Conservation (phyloP, 805 yeast genomes). For the Kluyveromyces nonfermentans region DNA sequence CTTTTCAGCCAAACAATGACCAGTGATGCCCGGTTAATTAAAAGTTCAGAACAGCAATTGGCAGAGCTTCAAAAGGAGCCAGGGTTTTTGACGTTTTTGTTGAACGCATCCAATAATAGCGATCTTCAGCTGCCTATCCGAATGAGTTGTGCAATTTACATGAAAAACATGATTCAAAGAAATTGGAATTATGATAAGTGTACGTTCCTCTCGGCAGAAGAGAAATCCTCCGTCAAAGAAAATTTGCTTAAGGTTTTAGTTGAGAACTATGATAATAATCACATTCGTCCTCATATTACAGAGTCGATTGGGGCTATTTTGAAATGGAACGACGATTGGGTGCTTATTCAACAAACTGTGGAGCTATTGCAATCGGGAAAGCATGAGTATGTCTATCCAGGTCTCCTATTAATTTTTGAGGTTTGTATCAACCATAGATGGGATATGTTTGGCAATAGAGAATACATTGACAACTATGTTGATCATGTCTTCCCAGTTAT, state of each 20-base stretch:
- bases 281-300: slow-evolving; percentile 46
- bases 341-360: slow-evolving; percentile 27
- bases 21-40: slow-evolving; percentile 39
- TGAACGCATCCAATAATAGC: slow-evolving; percentile 40
- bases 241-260: slow-evolving; percentile 46
- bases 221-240: slow-evolving; percentile 47
- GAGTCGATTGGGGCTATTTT: slow-evolving; percentile 49
- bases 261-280: slow-evolving; percentile 31
- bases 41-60: slow-evolving; percentile 45
- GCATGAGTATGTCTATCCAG: slow-evolving; percentile 39
- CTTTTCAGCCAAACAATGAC: slow-evolving; percentile 48
- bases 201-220: slow-evolving; percentile 33
- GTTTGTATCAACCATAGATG: slow-evolving; percentile 48
- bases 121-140: slow-evolving; percentile 36
- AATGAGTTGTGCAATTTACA: slow-evolving; percentile 56
- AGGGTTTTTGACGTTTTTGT: slow-evolving; percentile 47
- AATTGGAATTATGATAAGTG: slow-evolving; percentile 38
- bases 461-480: slow-evolving; percentile 40
- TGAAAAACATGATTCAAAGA: slow-evolving; percentile 51
- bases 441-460: slow-evolving; percentile 39
- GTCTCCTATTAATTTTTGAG: slow-evolving; percentile 47
- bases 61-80: slow-evolving; percentile 43
- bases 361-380: slow-evolving; percentile 31
- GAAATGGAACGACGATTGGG: slow-evolving; percentile 34
- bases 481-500: slow-evolving; percentile 46